Conservation (phyloP, 1,284 basidiomycete genomes). For the Xerocomus minutiporus region DNA sequence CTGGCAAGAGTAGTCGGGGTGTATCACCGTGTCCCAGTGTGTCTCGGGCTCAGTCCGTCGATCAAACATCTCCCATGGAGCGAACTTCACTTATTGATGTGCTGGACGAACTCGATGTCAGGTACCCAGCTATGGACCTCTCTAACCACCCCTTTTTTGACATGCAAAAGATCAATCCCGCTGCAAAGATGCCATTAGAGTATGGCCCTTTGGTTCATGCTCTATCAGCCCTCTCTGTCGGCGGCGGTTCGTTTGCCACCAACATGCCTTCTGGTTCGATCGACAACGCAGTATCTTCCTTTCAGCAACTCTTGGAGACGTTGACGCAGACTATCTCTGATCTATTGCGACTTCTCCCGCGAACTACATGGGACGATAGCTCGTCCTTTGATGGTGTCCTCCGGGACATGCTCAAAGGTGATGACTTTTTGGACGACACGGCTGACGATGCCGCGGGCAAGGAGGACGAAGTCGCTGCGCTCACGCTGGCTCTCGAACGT, state of each 20-base stretch:
- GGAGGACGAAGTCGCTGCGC: conserved; percentile 76
- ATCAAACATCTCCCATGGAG: conserved; percentile 37
- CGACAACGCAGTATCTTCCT: conserved; percentile 80
- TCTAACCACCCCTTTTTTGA: conserved; percentile 72
- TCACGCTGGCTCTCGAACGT: conserved; percentile 75
- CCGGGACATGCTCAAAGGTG: conserved; percentile 79
- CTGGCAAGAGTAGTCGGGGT: conserved; percentile 32
- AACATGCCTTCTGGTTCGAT: conserved; percentile 77
- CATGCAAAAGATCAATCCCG: conserved; percentile 59
- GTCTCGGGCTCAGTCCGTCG: conserved; percentile 59
- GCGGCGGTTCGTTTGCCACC: conserved; percentile 77
- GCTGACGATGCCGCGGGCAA: conserved; percentile 58
- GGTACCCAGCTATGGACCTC: conserved; percentile 60
- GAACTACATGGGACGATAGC: conserved; percentile 82
- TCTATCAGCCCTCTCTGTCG: conserved; percentile 77
- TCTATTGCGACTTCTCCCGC: conserved; percentile 71
- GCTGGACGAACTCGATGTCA: conserved; percentile 58
- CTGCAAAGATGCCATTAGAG: conserved; percentile 70
- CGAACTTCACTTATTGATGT: conserved; percentile 55
- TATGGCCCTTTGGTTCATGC: conserved; percentile 79
- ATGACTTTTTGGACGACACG: conserved; percentile 73
- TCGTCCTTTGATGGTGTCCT: conserved; percentile 81
- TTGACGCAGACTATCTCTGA: conserved; percentile 83
- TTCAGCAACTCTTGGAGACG: conserved; percentile 79
- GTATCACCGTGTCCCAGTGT: conserved; percentile 45